Percentiles rank a stretch among this genome's conserved stretches.
phyloP scores from a whole-genome alignment of 208 protist genomes.

The Crithidia brevicula region DNA sequence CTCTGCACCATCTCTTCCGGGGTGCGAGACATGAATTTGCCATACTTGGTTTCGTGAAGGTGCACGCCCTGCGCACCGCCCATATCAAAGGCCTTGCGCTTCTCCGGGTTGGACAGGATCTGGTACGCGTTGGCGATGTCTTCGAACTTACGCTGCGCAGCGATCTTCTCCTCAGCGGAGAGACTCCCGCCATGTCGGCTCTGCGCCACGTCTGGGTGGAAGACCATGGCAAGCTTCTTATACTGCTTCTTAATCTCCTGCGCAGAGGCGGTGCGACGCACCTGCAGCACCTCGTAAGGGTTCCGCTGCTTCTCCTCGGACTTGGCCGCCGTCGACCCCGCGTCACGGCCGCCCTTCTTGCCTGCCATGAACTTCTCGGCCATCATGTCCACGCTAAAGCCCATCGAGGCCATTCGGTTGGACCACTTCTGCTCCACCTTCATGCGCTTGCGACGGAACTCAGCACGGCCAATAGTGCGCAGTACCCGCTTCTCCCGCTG shows the following conservation, averaged over 20 bases:
- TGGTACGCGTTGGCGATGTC: conserved; percentile 80
- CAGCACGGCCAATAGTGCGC: conserved; percentile 69
- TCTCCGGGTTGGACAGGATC: conserved; percentile 88
- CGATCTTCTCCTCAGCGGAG: conserved; percentile 40
- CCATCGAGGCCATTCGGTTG: conserved; percentile 65
- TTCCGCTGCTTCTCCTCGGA: conserved; percentile 33
- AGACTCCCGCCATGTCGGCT: conserved; percentile 18
- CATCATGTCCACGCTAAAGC: conserved; percentile 75
- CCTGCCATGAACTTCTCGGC: conserved; percentile 34
- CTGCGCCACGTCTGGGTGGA: conserved; percentile 82
- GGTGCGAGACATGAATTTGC: conserved; percentile 73
- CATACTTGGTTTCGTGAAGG: conserved; percentile 72
- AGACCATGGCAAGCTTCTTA: conserved; percentile 88
- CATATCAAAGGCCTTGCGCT: conserved; percentile 75
- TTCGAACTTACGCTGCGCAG: conserved; percentile 72
- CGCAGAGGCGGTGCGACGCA: conserved; percentile 62
- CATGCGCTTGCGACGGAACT: conserved; percentile 79
- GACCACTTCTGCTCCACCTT: conserved; percentile 60
- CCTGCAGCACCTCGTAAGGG: conserved; percentile 79
- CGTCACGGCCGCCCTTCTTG: conserved; percentile 18
- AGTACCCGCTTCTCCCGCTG: conserved; percentile 74
- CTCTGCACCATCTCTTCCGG: conserved; percentile 87
- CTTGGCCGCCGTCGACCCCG: not conserved
- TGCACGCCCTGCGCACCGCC: conserved; percentile 66
- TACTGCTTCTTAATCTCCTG: conserved; percentile 83